Evolutionary conservation across 208 protist species (phyloP).

Genomic region (Porcisia deanei): DNA sequence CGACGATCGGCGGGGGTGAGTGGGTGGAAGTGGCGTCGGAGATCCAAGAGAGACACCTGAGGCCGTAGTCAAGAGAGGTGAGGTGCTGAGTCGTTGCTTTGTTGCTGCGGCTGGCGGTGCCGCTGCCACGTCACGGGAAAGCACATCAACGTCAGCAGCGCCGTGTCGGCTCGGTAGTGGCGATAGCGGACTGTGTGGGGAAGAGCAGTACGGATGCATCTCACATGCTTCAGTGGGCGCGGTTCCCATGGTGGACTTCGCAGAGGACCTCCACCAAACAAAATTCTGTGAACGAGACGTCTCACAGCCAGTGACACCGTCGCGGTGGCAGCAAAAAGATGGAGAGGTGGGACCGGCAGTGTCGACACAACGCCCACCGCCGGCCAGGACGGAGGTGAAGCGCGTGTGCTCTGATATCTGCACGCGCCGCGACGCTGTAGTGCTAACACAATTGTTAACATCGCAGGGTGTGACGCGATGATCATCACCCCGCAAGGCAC

Average conservation of each 20-base stretch:
- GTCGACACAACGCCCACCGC: neutral
- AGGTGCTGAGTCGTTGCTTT: neutral
- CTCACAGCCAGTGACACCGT: neutral
- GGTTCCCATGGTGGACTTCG: neutral
- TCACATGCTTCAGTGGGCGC: neutral
- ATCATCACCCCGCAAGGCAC: neutral
- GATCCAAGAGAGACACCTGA: neutral
- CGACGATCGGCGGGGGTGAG: slow-evolving; percentile 26
- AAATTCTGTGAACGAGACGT: neutral
- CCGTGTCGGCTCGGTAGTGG: neutral
- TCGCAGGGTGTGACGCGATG: neutral
- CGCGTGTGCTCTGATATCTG: slow-evolving; percentile 26
- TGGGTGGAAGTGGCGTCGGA: slow-evolving; percentile 16
- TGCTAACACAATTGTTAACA: too few species aligned
- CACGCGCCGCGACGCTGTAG: slow-evolving; percentile 8
- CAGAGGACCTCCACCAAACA: slow-evolving; percentile 3
- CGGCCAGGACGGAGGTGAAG: slow-evolving; percentile 23
- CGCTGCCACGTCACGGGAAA: neutral
- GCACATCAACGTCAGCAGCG: neutral
- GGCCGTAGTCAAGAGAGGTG: neutral
- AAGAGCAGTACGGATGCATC: slow-evolving; percentile 1
- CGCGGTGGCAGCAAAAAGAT: neutral
- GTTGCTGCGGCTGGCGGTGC: neutral
- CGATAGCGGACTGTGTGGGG: neutral
- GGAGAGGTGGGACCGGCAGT: neutral